Base-by-base conservation (phyloP, 1,284 basidiomycete species). In the Meripilus lineatus region DNA sequence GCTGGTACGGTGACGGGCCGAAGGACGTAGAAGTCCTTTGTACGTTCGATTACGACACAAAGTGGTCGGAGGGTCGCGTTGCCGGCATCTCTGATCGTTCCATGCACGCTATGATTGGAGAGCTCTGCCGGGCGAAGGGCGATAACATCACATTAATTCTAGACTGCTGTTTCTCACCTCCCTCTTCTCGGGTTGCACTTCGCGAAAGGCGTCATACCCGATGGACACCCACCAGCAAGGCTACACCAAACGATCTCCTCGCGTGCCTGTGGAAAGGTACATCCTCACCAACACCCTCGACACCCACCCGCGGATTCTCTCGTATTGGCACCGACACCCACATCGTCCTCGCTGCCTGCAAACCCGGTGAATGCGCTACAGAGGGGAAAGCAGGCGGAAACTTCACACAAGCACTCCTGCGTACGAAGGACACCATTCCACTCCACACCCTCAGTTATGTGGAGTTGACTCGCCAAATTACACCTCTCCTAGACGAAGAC, bases 21-120 rank as follows among this genome's bases (percentile, higher is more conserved):
- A 65, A 65, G 23, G 64, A 69, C 24, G 77, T 80, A 13, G 71
- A 83, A 50, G 69, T 82, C 42, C 58, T 84, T 26, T 81, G 81
- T 55, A 68, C 82, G 14, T 76, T 79, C 51, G 81, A 84, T 53
- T 73, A 79, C 43, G 77, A 79, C 47, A 72, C 69, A 14, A 74
- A 68, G 49, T 53, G 58, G 18, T 51, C 63, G 8, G 64, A 70
- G 40, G 73, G 76, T 3, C 63, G 76, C 7, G 60, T 78, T 46
- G 69, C 74, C 14, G 82, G 81, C 11, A 79, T 84, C 47, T 80
- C 79, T 36, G 81, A 83, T 59, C 73, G 77, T 40, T 81, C 81
- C 17, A 63, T 84, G 44, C 67, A 70, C 35, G 72, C 77, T 21
- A 74, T 84, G 68, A 60, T 84, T 15, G 53, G 56, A 38, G 75